A percentile compares a stretch with the other conserved stretches of the same genome.
phyloP scores from a whole-genome alignment of 2,329 filamentous ascomycete species.

The Cordyceps pruinosa region DNA sequence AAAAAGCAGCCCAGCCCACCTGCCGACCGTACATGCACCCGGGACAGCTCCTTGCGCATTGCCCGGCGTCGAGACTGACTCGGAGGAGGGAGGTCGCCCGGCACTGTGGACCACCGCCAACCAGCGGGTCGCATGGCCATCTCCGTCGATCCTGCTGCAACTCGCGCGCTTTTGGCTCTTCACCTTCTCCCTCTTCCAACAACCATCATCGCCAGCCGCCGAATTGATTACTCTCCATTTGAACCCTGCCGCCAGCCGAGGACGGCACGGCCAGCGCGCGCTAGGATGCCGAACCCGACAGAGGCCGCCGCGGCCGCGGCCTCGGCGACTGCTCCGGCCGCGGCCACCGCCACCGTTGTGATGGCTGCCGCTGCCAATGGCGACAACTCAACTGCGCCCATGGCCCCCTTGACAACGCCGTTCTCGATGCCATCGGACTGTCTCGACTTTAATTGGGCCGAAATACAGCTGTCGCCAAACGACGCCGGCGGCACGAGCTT shows the following conservation, averaged over 20 bases:
- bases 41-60: too few relatives aligned
- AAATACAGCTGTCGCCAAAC: neutral
- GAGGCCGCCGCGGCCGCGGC: neutral
- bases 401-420: neutral
- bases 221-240: neutral
- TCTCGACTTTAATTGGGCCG: neutral
- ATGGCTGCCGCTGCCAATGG: neutral
- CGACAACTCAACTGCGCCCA: neutral
- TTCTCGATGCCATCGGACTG: neutral
- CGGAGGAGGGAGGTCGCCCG: too few relatives aligned
- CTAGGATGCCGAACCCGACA: neutral
- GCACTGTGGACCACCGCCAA: neutral
- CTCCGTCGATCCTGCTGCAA: neutral
- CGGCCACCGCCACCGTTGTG: too few relatives aligned
- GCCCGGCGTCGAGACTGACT: neutral
- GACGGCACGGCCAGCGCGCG: slow-evolving; percentile 1
- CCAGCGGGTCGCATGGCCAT: slow-evolving; percentile 1
- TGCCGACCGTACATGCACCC: too few relatives aligned
- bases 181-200: neutral
- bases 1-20: too few relatives aligned
- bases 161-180: neutral
- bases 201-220: neutral
- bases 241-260: neutral
- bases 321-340: neutral
- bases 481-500: too few relatives aligned